Conservation (phyloP, 106 monocot genomes). For the Posidonia australis region DNA sequence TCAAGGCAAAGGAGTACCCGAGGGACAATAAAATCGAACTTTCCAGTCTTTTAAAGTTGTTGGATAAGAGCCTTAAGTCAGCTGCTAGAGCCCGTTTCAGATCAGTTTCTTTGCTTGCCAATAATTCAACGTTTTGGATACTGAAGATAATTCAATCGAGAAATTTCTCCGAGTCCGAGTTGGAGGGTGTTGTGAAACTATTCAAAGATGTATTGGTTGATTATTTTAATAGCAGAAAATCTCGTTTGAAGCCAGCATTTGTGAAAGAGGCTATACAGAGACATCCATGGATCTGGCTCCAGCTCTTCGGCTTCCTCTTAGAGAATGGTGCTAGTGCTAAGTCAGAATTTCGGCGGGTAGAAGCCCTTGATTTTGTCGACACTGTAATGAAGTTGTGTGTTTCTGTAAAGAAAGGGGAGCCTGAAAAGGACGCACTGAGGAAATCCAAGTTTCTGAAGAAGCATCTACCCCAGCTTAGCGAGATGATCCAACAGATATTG, state of each 20-base stretch:
- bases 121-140: conserved; percentile 71
- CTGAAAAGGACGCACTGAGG: conserved; percentile 20
- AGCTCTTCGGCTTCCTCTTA: conserved; percentile 58
- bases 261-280: conserved; percentile 63
- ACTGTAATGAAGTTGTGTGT: conserved; percentile 41
- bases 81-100: conserved; percentile 61
- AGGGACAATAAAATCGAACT: conserved; percentile 42
- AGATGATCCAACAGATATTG: conserved; percentile 41
- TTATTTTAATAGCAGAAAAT: conserved; percentile 67
- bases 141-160: conserved; percentile 59
- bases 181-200: conserved; percentile 32
- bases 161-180: conserved; percentile 35
- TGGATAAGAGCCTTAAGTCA: conserved; percentile 61
- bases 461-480: conserved; percentile 39
- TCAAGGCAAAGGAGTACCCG: conserved; percentile 78
- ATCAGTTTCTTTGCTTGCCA: conserved; percentile 43
- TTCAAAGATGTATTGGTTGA: conserved; percentile 36
- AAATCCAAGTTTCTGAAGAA: conserved; percentile 51
- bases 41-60: conserved; percentile 31
- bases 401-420: conserved; percentile 16
- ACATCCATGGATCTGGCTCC: conserved; percentile 51
- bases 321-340: conserved; percentile 49
- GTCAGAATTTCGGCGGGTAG: conserved; percentile 61
- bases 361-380: conserved; percentile 56
- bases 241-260: conserved; percentile 59